phyloP scores from a whole-genome alignment of 495 filamentous ascomycete species.

The Aspergillus biplanus region DNA sequence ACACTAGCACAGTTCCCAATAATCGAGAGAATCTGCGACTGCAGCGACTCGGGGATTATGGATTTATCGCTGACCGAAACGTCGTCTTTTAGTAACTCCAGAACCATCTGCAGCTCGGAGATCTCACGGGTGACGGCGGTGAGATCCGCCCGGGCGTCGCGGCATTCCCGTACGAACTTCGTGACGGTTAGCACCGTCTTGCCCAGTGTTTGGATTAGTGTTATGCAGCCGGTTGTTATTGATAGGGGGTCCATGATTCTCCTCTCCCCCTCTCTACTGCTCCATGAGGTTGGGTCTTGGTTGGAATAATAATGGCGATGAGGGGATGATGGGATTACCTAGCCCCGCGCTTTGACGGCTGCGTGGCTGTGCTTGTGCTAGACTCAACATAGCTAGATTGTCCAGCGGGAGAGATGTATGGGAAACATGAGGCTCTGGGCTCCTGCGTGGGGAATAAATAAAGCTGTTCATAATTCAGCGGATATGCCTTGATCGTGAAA shows the following conservation, averaged over 20 bases:
- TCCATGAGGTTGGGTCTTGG: neutral
- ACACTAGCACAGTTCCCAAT: neutral
- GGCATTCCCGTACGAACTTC: neutral
- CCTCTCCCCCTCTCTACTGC: neutral
- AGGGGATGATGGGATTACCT: neutral
- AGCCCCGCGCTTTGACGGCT: neutral
- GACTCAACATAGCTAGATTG: neutral
- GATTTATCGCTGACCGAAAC: neutral
- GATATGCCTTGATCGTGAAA: neutral
- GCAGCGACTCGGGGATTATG: neutral
- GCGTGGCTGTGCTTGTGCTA: neutral
- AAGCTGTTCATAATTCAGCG: neutral
- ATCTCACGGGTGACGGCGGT: neutral
- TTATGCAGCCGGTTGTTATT: neutral
- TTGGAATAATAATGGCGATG: neutral
- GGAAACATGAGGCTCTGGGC: neutral
- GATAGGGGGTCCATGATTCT: neutral
- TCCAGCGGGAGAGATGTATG: no score
- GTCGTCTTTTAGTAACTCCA: neutral
- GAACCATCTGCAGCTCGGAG: neutral
- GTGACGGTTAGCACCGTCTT: neutral
- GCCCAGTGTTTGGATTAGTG: neutral
- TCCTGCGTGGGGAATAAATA: neutral
- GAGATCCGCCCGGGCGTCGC: neutral
- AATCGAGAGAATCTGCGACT: conserved; percentile 1